phyloP scores from a whole-genome alignment of 257 asterid genomes.

The Coffea canephora region DNA sequence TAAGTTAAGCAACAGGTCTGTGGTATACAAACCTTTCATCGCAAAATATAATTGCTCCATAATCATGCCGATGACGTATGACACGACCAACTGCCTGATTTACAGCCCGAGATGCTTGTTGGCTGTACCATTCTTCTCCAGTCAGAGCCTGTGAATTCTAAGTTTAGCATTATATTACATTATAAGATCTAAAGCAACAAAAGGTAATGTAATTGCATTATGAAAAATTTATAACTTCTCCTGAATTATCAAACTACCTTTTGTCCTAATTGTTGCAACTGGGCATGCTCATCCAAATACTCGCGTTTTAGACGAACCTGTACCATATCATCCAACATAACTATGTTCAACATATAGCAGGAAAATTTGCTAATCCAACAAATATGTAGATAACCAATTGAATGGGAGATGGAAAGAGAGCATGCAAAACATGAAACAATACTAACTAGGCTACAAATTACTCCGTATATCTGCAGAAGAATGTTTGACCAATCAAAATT shows the following conservation, averaged over 20 bases:
- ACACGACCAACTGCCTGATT: conserved; percentile 99
- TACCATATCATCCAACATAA: conserved; percentile 23
- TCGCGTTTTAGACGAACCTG: conserved; percentile 99
- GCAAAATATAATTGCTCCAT: conserved; percentile 92
- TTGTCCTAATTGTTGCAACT: conserved; percentile 38
- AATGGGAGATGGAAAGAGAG: not conserved
- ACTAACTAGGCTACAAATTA: not conserved
- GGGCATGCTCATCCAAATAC: conserved; percentile 73
- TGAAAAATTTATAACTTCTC: not conserved
- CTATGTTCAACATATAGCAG: not conserved
- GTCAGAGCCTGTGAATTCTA: conserved; percentile 56
- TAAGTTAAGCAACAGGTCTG: conserved; percentile 13
- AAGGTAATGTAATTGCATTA: not conserved
- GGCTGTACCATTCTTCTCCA: conserved; percentile 98
- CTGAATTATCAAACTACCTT: conserved; percentile 48
- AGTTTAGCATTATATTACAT: conserved; percentile 22
- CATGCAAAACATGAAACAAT: not conserved
- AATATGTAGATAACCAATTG: not conserved
- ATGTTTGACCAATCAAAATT: not conserved
- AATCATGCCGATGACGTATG: conserved; percentile 96
- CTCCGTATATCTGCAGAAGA: not conserved
- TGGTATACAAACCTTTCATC: conserved; percentile 71
- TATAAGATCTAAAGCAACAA: conserved; percentile 8
- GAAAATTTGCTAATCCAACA: not conserved
- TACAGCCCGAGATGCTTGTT: conserved; percentile 93